These are phyloP conservation scores for Berkeleyomyces basicola DNA, from an alignment of 2,329 filamentous ascomycete genomes.

Conservation along the genomic window DNA sequence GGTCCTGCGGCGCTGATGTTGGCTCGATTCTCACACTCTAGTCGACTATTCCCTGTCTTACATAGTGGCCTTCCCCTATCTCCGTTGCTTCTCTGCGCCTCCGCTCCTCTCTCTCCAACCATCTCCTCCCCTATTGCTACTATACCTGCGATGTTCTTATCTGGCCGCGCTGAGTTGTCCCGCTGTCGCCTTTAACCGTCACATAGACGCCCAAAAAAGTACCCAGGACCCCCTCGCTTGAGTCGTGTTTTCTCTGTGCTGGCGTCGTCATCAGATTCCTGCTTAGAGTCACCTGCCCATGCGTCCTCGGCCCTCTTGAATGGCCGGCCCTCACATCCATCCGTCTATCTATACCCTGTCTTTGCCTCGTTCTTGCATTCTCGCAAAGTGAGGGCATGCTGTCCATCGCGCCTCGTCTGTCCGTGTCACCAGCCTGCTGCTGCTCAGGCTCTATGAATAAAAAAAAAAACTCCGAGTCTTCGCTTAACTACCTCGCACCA, in stretches of 20 bases:
- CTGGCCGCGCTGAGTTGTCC: not conserved
- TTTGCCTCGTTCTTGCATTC: not conserved
- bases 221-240: not conserved
- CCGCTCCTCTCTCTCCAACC: not conserved
- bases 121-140: not conserved
- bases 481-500: not conserved
- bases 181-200: not conserved
- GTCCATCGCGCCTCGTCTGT: not conserved
- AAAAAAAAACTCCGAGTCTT: not conserved
- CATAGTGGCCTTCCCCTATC: not conserved
- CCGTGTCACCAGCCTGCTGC: not conserved
- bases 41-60: not conserved
- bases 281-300: not conserved
- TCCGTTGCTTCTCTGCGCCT: not conserved
- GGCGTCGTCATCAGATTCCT: not conserved
- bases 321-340: not conserved
- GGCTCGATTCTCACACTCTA: not conserved
- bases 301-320: no score
- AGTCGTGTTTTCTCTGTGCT: not conserved
- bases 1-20: not conserved
- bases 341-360: not conserved
- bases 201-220: not conserved
- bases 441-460: not conserved
- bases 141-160: not conserved
- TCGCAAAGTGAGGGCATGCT: not conserved